Evolutionary conservation across 495 filamentous ascomycete genomes (phyloP), one percentile per base, ranked within the genome.

Genomic region (Penicillium arizonense): DNA sequence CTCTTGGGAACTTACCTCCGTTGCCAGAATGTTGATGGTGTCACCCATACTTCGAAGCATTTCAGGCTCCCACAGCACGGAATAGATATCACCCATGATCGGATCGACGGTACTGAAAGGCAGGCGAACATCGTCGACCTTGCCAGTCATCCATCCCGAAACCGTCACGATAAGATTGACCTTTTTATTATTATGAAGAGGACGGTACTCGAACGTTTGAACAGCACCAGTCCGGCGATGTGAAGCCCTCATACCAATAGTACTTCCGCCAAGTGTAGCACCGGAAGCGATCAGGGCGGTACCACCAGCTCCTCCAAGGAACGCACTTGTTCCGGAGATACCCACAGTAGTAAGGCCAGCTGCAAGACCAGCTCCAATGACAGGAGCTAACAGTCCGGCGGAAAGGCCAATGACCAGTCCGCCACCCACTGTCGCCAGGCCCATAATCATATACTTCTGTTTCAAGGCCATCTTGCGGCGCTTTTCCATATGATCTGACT

Each of bases 41-140:
- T 91, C 87, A 78, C 94, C 94, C 89, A 96, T 97, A 63, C 88
- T 94, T 41, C 82, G 87, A 56, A 99, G 80, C 92, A 99, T 96
- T 58, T 99, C 94, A 4, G 94, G 95, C 69, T 99, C 94, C 95
- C 95, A 99, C 47, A 93, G 77, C 8, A 99, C 85, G 0, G 95
- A 97, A 71, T 97, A 99, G 18, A 99, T 82, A 73, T 99, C 94
- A 30, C 94, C 94, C 94, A 99, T 97, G 52, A 97, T 83, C 0
- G 94, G 91, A 68, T 97, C 92, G 3, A 99, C 86, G 3, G 94
- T 99, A 72, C 90, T 96, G 69, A 84, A 99, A 12, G 94, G 94
- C 53, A 99, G 67, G 50, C 94, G 88, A 35, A 97, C 91, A 69
- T 99, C 94, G 69, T 99, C 94, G 35, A 95, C 85, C 65, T 95